A percentile compares a stretch with the other conserved stretches of the same genome.
Conservation (phyloP, 306 rosid genomes). For the Cucumis hystrix region DNA sequence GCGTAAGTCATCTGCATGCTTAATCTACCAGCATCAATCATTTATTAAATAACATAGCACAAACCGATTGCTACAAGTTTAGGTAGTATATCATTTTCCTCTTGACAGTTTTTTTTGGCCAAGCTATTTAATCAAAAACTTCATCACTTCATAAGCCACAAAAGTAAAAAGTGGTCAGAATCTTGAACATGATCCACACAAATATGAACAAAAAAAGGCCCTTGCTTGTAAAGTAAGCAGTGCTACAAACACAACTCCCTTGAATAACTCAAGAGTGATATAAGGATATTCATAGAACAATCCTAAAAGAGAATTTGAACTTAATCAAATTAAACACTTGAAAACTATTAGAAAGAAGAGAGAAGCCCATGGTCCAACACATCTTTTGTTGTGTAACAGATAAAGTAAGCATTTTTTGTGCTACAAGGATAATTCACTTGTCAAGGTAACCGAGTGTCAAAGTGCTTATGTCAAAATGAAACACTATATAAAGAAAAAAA, state of each 20-base stretch:
- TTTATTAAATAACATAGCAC: neutral
- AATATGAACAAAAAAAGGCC: neutral
- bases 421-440: neutral
- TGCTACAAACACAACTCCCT: too few species aligned
- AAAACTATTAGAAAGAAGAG: neutral
- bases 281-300: neutral
- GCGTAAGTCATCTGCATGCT: conserved; percentile 62
- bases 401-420: neutral
- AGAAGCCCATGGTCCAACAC: neutral
- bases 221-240: neutral
- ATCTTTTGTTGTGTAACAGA: neutral
- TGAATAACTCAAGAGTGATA: neutral
- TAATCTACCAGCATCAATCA: conserved; percentile 3
- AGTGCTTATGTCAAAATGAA: neutral
- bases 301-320: neutral
- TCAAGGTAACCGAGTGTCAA: neutral
- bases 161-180: neutral
- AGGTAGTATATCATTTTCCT: neutral
- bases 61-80: neutral
- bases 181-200: neutral
- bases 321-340: neutral
- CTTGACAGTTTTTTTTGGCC: neutral
- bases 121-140: neutral
- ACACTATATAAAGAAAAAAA: neutral
- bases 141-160: neutral